Percentiles rank a stretch among this genome's conserved stretches.
phyloP scores from a whole-genome alignment of 2,329 filamentous ascomycete species.

The Plenodomus tracheiphilus region DNA sequence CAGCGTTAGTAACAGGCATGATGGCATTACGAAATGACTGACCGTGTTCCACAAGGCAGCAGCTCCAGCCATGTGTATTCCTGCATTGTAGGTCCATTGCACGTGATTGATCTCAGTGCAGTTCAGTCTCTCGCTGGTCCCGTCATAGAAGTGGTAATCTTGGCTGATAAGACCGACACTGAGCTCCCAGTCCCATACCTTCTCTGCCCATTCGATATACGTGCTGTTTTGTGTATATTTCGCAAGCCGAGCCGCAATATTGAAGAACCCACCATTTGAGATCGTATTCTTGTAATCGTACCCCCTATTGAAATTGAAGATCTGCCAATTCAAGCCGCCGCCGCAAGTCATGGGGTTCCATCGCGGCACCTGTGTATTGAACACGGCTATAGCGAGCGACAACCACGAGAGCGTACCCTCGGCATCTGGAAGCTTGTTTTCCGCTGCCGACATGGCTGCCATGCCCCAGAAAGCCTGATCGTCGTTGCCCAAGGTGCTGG shows the following conservation, averaged over 20 bases:
- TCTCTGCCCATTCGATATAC: conserved; percentile 62
- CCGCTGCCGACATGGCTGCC: conserved; percentile 65
- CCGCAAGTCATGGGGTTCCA: conserved; percentile 69
- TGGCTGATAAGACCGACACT: conserved; percentile 54
- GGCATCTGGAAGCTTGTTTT: conserved; percentile 61
- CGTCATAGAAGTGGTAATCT: conserved; percentile 50
- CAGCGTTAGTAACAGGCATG: too few species aligned
- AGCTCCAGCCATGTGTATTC: conserved; percentile 49
- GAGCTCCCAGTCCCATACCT: conserved; percentile 59
- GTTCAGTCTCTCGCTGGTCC: conserved; percentile 47
- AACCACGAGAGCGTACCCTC: conserved; percentile 60
- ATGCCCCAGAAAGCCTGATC: conserved; percentile 75
- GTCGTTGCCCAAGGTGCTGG: conserved; percentile 65
- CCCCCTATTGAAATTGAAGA: conserved; percentile 72
- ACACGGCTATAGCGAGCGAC: conserved; percentile 69
- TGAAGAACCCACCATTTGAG: conserved; percentile 77
- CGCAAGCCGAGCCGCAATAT: conserved; percentile 72
- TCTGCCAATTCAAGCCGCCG: conserved; percentile 73
- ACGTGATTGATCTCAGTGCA: conserved; percentile 49
- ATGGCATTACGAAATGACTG: too few species aligned
- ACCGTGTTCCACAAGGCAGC: conserved; percentile 49
- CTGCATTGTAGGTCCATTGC: conserved; percentile 52
- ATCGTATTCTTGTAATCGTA: conserved; percentile 79
- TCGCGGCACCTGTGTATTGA: conserved; percentile 67
- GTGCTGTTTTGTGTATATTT: conserved; percentile 63